Percentiles rank a stretch among this genome's conserved stretches.
Conservation (phyloP, 2,329 filamentous ascomycete species). For the Zopfia rhizophila region DNA sequence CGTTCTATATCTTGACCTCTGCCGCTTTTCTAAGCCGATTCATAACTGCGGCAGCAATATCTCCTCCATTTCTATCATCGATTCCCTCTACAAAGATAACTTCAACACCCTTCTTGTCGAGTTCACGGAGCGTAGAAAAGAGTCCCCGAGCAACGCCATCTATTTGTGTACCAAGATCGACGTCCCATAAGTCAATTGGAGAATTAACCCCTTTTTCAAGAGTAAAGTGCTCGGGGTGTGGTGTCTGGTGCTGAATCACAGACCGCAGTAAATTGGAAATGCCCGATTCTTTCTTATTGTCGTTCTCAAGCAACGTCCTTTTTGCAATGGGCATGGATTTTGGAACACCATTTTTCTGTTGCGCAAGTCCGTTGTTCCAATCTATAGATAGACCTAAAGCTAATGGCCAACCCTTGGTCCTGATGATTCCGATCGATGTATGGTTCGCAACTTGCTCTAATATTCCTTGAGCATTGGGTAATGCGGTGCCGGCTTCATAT, state of each 20-base stretch:
- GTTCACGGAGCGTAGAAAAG: conserved; percentile 85
- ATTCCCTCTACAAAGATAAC: conserved; percentile 93
- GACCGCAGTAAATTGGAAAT: conserved; percentile 48
- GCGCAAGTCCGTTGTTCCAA: conserved; percentile 4
- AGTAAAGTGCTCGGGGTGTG: conserved; percentile 36
- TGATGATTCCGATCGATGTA: conserved; percentile 53
- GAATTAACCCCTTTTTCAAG: conserved; percentile 9
- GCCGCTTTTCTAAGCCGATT: conserved; percentile 63
- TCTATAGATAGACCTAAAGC: conserved; percentile 29
- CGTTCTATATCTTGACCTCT: conserved; percentile 35
- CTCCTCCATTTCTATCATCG: conserved; percentile 71
- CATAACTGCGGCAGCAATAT: conserved; percentile 78
- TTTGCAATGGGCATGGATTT: neutral
- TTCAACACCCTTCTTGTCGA: conserved; percentile 82
- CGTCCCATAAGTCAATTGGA: conserved; percentile 66
- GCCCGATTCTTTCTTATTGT: conserved; percentile 6
- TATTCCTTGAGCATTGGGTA: conserved; percentile 42
- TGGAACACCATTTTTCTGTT: conserved; percentile 23
- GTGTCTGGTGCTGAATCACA: conserved; percentile 45
- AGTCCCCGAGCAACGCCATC: conserved; percentile 84
- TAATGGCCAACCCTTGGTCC: conserved; percentile 39
- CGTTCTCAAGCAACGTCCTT: neutral
- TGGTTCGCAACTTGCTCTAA: conserved; percentile 31
- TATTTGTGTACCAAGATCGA: conserved; percentile 76
- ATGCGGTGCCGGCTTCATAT: conserved; percentile 70